Percentiles rank a stretch among this genome's conserved stretches.
Evolutionary conservation across 257 asterid genomes (phyloP).

Genomic region (Solanum tarapatanum): DNA sequence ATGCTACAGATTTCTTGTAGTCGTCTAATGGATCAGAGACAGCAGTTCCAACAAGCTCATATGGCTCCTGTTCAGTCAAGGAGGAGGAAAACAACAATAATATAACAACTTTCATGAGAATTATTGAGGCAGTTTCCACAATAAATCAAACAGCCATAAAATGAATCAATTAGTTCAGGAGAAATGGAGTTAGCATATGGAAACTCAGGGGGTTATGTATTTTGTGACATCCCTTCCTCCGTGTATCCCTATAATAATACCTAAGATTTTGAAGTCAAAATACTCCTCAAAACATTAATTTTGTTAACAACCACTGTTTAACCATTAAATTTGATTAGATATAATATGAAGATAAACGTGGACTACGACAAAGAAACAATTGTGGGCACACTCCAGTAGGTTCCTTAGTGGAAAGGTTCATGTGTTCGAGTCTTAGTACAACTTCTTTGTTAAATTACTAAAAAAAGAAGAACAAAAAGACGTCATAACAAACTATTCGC

Average conservation of each 20-base stretch:
- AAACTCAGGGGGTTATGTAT: not conserved
- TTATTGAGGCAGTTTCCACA: not conserved
- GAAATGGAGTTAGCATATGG: not conserved
- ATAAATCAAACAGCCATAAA: not conserved
- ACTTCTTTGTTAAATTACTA: not conserved
- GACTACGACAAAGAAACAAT: not conserved
- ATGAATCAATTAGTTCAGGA: not conserved
- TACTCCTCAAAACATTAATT: not conserved
- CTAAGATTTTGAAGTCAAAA: not conserved
- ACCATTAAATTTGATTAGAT: not conserved
- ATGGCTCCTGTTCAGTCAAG: constrained; percentile 60
- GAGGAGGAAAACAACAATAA: not conserved
- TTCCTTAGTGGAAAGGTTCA: not conserved
- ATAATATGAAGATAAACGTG: not conserved
- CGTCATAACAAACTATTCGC: not conserved
- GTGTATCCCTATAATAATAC: not conserved
- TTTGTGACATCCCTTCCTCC: not conserved
- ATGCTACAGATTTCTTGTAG: constrained; percentile 71
- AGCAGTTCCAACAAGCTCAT: constrained; percentile 69
- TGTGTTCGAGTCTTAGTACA: not conserved
- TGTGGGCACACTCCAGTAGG: not conserved
- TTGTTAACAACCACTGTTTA: not conserved
- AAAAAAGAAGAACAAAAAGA: not conserved
- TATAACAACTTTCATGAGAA: not conserved
- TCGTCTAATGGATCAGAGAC: constrained; percentile 64